These are phyloP conservation scores for Plantago elongata DNA, from an alignment of 257 asterid species.

Conservation along the genomic window DNA sequence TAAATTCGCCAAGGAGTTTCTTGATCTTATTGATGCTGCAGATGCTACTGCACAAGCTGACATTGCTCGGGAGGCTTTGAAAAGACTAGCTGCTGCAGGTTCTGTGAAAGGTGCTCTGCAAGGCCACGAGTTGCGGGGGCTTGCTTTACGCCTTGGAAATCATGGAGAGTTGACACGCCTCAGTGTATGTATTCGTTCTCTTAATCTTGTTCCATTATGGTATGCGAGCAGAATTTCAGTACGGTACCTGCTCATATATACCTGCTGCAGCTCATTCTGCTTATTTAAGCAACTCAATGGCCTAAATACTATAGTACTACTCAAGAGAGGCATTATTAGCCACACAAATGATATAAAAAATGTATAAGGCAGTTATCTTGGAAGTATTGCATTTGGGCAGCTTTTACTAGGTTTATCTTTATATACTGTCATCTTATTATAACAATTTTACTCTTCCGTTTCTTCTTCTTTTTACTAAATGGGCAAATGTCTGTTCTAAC, in stretches of 20 bases:
- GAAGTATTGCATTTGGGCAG: too few species aligned
- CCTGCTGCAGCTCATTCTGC: too few species aligned
- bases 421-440: not conserved
- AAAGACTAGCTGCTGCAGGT: conserved; percentile 97
- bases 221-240: too few species aligned
- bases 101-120: conserved; percentile 93
- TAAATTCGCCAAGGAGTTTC: conserved; percentile 89
- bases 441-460: not conserved
- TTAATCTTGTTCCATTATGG: conserved; percentile 4
- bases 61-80: conserved; percentile 96
- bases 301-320: too few species aligned
- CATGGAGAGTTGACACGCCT: conserved; percentile 98
- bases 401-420: too few species aligned
- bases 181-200: conserved; percentile 51
- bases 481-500: too few species aligned
- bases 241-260: too few species aligned
- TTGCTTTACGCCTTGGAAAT: conserved; percentile 88
- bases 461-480: not conserved
- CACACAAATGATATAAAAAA: too few species aligned
- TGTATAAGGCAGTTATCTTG: too few species aligned
- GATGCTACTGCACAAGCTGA: conserved; percentile 99
- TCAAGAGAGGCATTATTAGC: too few species aligned
- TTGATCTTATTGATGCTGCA: conserved; percentile 93
- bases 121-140: conserved; percentile 90
- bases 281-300: too few species aligned